Base-by-base conservation (phyloP, 495 filamentous ascomycete genomes). In the Penicillium malachiteum region DNA sequence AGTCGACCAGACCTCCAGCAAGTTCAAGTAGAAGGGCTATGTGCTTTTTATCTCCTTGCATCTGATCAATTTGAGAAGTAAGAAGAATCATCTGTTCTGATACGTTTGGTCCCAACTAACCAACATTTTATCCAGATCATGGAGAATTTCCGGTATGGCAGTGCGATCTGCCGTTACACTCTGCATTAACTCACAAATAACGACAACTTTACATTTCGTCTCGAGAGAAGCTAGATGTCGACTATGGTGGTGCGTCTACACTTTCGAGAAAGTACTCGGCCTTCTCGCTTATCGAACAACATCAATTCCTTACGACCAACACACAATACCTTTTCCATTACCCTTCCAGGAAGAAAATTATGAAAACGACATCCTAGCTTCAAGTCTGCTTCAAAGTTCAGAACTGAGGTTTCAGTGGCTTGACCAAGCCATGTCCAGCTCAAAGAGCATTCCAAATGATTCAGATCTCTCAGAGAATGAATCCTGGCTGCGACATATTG, bases 201-300 rank as follows among this genome's bases (percentile, higher is more conserved):
- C 68, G 58, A 70, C 52, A 14, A 26, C n/a, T 32, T n/a, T 48
- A 16, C 37, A 14, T 21, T 34, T 21, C 7, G 56, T 70, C 10
- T 73, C 82, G 13, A 82, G 79, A 54, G 84, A 86, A 56, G 71
- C 78, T 40, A 74, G 83, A 35, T 76, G 80, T 49, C 79, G 80
- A 31, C 71, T 86, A 14, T 87, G 83, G 83, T 86, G 82, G 78
- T 78, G 81, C 14, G 54, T 87, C 9, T 83, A 81, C 56, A 77
- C 72, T 2, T 68, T 85, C 48, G 84, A 87, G 52, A 76, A 81
- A 37, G 62, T 76, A 17, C 69, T 87, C 17, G 75, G 77, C 40
- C 72, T 78, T n/a, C 83, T 85, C 68, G 84, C 81, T 6, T 84
- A 84, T 9, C 76, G 84, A 16, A 77, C 81, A 7, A 76, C 76